Evolutionary conservation across 768 basidiomycete species (phyloP), one percentile per base, ranked within the genome.

Genomic region (Leccinellum albellum): DNA sequence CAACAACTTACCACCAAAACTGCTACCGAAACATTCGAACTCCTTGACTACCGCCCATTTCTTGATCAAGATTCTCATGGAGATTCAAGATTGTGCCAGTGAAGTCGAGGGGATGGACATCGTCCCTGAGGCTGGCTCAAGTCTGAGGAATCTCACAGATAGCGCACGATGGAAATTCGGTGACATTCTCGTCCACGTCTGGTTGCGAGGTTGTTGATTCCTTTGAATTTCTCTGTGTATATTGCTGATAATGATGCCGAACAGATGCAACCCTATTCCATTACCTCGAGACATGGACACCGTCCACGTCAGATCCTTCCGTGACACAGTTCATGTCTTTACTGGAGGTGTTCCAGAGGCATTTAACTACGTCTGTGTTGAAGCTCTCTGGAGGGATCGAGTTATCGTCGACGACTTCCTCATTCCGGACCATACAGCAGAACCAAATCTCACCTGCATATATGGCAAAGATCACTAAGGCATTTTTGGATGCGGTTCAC

Each of bases 81-180:
- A 98, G 68, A 79, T 98, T 6, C 87, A 89, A 63, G 97, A 98
- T 54, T 88, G 85, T 47, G 84, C 89, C 3, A 87, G 82, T 62
- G 97, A 99, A 63, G 70, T 96, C 28, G 82, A 82, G 47, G 79
- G 77, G 7, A 83, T 94, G 75, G 94, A 94, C 57, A 84, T 98
- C 33, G 84, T 87, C 1, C 78, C 76, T n/a, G 94, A 96, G 56
- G 83, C 78, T 5, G 74, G 78, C n/a, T 76, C 81, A 44, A 85
- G 79, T 45, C 67, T 97, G 55, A 89, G 83, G 68, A 83, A 78
- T 59, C 74, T 98, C 29, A 69, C 96, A 61, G 91, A 94, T 61
- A 91, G 84, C 57, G 82, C 84, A 10, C 82, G 88, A 67, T 96
- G 96, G 94, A 84, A 86, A 61, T 94, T 98, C 68, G 85, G 84